Evolutionary conservation across 1,139 yeast species (phyloP), one percentile per base, ranked within the genome.

Genomic region (Lodderomyces theae): DNA sequence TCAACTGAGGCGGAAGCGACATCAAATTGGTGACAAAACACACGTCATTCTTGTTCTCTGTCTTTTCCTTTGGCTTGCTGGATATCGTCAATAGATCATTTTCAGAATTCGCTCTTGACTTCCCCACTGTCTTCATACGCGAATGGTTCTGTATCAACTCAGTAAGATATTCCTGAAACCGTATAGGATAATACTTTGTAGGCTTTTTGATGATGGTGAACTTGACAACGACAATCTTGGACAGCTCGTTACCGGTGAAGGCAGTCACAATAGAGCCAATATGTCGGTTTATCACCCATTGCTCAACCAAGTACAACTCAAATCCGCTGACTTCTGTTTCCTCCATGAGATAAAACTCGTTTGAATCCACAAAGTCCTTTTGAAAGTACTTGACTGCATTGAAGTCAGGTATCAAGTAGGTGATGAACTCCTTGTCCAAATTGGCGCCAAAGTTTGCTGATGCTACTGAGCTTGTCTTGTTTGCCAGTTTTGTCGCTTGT

Each of bases 221-320:
- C 45, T 77, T 74, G 12, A 79, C 74, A 2, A 83, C 95, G 7
- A 70, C 61, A 0, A 88, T 75, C 33, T 66, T 65, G 50, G 88
- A 86, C 21, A 70, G 69, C 8, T 77, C 61, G 54, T 88, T 86
- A 2, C 97, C 97, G 0, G 97, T 90, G 56, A 77, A 92, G 0
- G 94, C 79, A 1, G 92, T 79, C 19, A 90, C 83, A 6, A 86
- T 73, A 0, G 83, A 72, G 26, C 87, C 81, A 17, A 80, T 66
- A 41, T 76, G 73, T 31, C 97, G 68, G 43, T 81, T 82, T 33
- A 84, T 74, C 3, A 86, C 83, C 97, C 98, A 92, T 60, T 90
- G 97, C 57, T 92, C 97, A 10, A 90, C 95, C 37, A 92, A 69
- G 55, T 92, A 92, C 21, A 86, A 76, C 58, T 92, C 97, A 57